These are phyloP conservation scores for Ophiosphaerella narmari DNA, from an alignment of 2,329 filamentous ascomycete species.

Conservation along the genomic window DNA sequence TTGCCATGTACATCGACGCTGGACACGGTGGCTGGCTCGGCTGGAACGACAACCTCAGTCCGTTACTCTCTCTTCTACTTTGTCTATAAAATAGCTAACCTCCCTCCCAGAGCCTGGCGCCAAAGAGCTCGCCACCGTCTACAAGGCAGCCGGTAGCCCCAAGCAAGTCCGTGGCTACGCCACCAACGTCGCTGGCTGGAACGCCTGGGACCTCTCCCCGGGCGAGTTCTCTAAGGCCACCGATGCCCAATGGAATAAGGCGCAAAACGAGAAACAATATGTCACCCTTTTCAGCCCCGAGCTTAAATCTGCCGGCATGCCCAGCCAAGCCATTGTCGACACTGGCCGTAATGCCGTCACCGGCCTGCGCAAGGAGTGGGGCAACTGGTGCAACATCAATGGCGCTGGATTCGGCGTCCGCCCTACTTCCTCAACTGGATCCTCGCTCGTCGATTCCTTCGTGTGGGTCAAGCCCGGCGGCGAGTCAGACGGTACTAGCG, in stretches of 20 bases:
- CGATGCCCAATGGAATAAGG: slow-evolving; percentile 48
- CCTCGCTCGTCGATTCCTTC: slow-evolving; percentile 64
- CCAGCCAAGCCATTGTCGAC: slow-evolving; percentile 61
- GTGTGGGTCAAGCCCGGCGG: slow-evolving; percentile 74
- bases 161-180: slow-evolving; percentile 57
- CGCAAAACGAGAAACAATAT: slow-evolving; percentile 59
- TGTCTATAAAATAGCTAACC: slow-evolving; percentile 8
- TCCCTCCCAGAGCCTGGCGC: slow-evolving; percentile 51
- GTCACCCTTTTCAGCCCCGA: slow-evolving; percentile 58
- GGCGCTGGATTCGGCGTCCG: slow-evolving; percentile 67
- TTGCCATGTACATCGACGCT: slow-evolving; percentile 68
- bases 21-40: slow-evolving; percentile 70
- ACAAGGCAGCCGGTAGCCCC: slow-evolving; percentile 54
- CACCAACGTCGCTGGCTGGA: slow-evolving; percentile 66
- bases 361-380: slow-evolving; percentile 58
- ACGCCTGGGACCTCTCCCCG: slow-evolving; percentile 54
- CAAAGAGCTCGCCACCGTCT: slow-evolving; percentile 54
- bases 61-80: slow-evolving; percentile 4
- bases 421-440: slow-evolving; percentile 64
- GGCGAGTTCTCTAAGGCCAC: slow-evolving; percentile 43
- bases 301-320: slow-evolving; percentile 54
- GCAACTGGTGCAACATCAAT: slow-evolving; percentile 71
- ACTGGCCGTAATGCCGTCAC: slow-evolving; percentile 62
- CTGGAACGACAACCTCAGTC: slow-evolving; percentile 64
- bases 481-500: slow-evolving; percentile 56